phyloP scores from a whole-genome alignment of 306 rosid species.

The Cicer chorassanicum region DNA sequence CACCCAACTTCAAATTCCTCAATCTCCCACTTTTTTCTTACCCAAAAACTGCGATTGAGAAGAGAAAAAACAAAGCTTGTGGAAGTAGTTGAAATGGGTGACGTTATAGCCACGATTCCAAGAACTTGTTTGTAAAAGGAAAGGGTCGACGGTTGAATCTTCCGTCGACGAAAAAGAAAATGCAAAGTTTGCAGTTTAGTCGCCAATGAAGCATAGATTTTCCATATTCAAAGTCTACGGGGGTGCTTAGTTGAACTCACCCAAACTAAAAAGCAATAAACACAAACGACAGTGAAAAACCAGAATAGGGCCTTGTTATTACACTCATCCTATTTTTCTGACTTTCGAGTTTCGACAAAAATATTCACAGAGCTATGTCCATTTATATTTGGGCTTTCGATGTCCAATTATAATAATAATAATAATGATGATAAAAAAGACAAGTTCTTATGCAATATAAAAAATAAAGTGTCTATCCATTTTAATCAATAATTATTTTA shows the following conservation, averaged over 20 bases:
- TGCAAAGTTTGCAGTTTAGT: neutral
- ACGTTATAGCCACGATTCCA: constrained; percentile 35
- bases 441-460: too few relatives aligned
- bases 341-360: neutral
- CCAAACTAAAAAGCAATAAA: constrained; percentile 40
- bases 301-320: neutral
- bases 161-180: neutral
- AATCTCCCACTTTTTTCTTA: constrained; percentile 22
- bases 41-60: constrained; percentile 36
- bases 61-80: constrained; percentile 33
- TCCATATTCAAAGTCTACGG: constrained; percentile 42
- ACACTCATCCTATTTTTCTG: neutral
- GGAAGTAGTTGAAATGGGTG: constrained; percentile 28
- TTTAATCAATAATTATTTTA: too few relatives aligned
- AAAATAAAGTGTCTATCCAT: too few relatives aligned
- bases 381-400: constrained; percentile 38
- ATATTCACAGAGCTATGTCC: neutral
- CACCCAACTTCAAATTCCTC: constrained; percentile 30
- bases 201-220: constrained; percentile 6
- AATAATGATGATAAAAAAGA: neutral
- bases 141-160: constrained; percentile 7
- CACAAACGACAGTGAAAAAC: neutral
- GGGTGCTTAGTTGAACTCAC: neutral
- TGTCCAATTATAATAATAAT: neutral
- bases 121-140: neutral